Conservation (phyloP, 139 green algal genomes). For the Parachlorella kessleri region DNA sequence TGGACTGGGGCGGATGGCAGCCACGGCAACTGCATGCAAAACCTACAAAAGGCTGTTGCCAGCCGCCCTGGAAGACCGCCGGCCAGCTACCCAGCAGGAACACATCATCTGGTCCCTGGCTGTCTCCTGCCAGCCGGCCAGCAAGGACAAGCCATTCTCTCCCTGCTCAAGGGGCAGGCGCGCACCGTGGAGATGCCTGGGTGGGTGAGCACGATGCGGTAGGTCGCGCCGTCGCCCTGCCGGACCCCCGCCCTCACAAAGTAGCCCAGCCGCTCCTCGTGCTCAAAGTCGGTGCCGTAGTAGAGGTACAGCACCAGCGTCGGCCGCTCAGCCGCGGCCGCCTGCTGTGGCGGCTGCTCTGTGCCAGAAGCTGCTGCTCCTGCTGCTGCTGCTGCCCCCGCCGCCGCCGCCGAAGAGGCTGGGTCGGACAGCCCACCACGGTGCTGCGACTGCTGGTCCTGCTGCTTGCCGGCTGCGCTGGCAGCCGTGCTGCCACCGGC, state of each 20-base stretch:
- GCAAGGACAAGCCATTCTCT: background rate
- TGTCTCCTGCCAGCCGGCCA: too few relatives aligned
- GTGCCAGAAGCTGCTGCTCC: too few relatives aligned
- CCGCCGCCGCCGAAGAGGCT: too few relatives aligned
- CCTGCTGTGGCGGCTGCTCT: too few relatives aligned
- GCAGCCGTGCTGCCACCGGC: too few relatives aligned
- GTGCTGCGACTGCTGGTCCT: too few relatives aligned
- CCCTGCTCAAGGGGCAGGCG: background rate
- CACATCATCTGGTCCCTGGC: too few relatives aligned
- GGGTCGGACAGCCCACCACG: too few relatives aligned
- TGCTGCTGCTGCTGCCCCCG: too few relatives aligned
- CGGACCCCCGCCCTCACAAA: background rate
- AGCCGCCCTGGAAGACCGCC: background rate
- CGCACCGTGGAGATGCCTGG: background rate
- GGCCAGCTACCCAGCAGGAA: too few relatives aligned
- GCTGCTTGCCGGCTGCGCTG: too few relatives aligned
- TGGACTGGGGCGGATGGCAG: too few relatives aligned
- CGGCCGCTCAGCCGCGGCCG: background rate
- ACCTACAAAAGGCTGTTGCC: background rate
- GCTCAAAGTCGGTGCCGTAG: background rate
- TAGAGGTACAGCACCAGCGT: background rate
- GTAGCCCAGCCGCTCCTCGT: background rate
- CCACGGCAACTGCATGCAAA: background rate
- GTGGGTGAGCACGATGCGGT: background rate
- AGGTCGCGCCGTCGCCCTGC: background rate